Evolutionary conservation across 108 stramenopile species (phyloP).

Genomic region (Asterionellopsis glacialis): DNA sequence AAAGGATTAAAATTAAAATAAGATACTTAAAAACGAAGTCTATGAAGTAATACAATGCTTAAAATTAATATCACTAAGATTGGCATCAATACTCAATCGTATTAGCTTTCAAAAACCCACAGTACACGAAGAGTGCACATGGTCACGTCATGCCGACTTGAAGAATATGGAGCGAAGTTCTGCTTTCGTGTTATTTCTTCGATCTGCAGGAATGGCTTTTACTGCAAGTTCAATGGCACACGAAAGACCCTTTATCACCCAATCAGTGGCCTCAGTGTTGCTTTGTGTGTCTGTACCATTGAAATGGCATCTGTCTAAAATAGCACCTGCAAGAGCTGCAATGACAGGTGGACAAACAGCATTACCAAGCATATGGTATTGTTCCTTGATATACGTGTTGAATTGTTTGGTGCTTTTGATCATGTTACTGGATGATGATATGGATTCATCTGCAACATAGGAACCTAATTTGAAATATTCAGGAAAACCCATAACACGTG

Average conservation of each 20-base stretch:
- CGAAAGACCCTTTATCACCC: not conserved
- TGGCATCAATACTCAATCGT: no score
- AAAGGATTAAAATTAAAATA: conserved; percentile 75
- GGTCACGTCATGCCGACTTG: not conserved
- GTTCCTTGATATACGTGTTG: conserved; percentile 57
- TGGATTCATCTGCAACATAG: not conserved
- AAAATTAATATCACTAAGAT: no score
- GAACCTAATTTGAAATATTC: conserved; percentile 34
- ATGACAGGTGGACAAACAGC: conserved; percentile 81
- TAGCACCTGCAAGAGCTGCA: conserved; percentile 68
- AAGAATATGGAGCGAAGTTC: not conserved
- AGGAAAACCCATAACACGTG: conserved; percentile 79
- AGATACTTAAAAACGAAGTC: no score
- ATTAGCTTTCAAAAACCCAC: no score
- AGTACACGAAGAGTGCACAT: no score
- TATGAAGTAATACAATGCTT: no score
- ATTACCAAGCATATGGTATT: conserved; percentile 57
- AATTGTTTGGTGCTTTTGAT: conserved; percentile 25
- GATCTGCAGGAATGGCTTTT: not conserved
- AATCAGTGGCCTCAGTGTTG: not conserved
- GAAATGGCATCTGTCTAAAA: conserved; percentile 15
- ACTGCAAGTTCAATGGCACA: not conserved
- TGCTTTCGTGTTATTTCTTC: not conserved
- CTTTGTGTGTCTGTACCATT: no score
- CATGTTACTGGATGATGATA: not conserved